Percentiles rank a stretch among this genome's conserved stretches.
phyloP scores from a whole-genome alignment of 192 early-diverging fungal genomes.

The Coemansia sp. region DNA sequence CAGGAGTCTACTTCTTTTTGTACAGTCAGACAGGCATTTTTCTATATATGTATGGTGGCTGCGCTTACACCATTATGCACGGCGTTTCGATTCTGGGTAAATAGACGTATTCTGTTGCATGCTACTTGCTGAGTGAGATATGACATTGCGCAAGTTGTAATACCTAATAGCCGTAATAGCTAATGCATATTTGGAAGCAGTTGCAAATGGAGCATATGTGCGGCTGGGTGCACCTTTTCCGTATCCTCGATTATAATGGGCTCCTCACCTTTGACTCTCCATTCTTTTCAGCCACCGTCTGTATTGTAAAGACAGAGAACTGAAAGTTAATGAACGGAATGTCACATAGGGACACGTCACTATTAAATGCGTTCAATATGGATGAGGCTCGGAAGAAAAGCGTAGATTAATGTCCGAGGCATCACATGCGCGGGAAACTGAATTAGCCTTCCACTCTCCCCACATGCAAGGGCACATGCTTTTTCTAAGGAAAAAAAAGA shows the following conservation, averaged over 20 bases:
- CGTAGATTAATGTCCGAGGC: neutral
- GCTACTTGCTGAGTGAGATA: neutral
- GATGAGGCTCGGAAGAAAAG: neutral
- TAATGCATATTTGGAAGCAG: constrained; percentile 10
- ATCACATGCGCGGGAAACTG: constrained; percentile 6
- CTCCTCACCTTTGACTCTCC: neutral
- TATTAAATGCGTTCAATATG: too few species aligned
- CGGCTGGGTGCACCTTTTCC: neutral
- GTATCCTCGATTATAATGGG: neutral
- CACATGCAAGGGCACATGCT: constrained; percentile 4
- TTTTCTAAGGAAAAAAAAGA: neutral
- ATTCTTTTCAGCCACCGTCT: neutral
- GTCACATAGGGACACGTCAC: neutral
- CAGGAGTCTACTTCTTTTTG: neutral
- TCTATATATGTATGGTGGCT: neutral
- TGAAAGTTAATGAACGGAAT: neutral
- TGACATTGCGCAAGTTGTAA: constrained; percentile 15
- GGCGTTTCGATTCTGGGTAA: neutral
- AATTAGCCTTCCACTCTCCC: neutral
- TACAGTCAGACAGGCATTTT: neutral
- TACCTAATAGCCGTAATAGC: constrained; percentile 19
- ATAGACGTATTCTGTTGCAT: constrained; percentile 4
- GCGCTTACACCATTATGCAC: neutral
- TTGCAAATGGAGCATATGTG: neutral
- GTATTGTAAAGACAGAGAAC: neutral